Conservation (phyloP, 305 asterid species). For the Fraxinus angustifolia region DNA sequence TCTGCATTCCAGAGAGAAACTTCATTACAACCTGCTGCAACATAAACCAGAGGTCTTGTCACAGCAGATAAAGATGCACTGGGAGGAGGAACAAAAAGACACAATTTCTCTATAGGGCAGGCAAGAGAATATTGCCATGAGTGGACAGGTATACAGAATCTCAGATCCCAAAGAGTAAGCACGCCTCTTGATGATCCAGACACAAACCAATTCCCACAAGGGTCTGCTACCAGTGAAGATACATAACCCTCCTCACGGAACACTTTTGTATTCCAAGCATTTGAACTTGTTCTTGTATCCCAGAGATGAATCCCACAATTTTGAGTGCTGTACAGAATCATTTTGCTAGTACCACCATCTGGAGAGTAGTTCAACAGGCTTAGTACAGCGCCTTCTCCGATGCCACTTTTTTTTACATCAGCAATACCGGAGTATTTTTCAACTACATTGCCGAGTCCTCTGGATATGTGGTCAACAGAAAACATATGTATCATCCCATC, state of each 20-base stretch:
- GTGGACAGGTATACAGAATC: conserved; percentile 95
- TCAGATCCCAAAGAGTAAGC: conserved; percentile 96
- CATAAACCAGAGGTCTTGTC: conserved; percentile 92
- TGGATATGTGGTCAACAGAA: conserved; percentile 82
- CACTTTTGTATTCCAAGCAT: conserved; percentile 79
- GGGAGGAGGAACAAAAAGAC: conserved; percentile 89
- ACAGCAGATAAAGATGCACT: conserved; percentile 72
- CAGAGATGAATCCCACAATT: conserved; percentile 87
- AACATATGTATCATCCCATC: conserved; percentile 88
- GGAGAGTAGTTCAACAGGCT: conserved; percentile 82
- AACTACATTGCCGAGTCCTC: conserved; percentile 92
- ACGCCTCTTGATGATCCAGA: conserved; percentile 97
- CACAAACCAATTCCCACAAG: conserved; percentile 97
- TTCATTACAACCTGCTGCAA: conserved; percentile 96
- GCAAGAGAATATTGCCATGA: conserved; percentile 85
- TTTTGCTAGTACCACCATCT: conserved; percentile 64
- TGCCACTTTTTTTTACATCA: conserved; percentile 62
- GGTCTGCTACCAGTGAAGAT: conserved; percentile 84
- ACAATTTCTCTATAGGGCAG: conserved; percentile 85
- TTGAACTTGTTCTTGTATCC: conserved; percentile 76
- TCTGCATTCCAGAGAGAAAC: conserved; percentile 99
- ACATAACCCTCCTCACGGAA: conserved; percentile 84
- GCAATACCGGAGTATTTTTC: conserved; percentile 94
- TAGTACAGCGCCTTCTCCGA: conserved; percentile 80
- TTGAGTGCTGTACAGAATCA: conserved; percentile 80